phyloP scores from a whole-genome alignment of 129 eudicot genomes.

The Oenanthe sinensis region DNA sequence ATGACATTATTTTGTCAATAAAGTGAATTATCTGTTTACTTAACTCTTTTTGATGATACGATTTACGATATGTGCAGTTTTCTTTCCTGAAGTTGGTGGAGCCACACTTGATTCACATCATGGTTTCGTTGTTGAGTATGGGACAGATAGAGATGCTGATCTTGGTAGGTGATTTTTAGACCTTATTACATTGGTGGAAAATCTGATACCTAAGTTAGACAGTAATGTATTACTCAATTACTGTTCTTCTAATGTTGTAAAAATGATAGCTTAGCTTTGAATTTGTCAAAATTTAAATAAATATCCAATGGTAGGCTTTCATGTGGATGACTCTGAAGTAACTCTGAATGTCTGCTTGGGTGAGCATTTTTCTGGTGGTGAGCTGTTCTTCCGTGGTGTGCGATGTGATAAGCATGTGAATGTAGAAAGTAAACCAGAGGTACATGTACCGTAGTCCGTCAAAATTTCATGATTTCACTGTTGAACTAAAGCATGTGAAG shows the following conservation, averaged over 20 bases:
- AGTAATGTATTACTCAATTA: neutral
- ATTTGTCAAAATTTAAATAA: slow-evolving; percentile 13
- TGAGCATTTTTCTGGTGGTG: slow-evolving; percentile 78
- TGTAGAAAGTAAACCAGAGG: slow-evolving; percentile 79
- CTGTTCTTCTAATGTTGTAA: neutral
- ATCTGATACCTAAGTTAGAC: neutral
- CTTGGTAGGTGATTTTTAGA: slow-evolving; percentile 40
- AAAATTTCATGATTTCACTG: neutral
- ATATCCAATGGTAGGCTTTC: slow-evolving; percentile 52
- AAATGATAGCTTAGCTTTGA: slow-evolving; percentile 2
- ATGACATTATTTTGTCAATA: neutral
- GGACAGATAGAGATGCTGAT: slow-evolving; percentile 75
- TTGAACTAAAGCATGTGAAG: neutral
- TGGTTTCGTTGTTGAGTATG: slow-evolving; percentile 90
- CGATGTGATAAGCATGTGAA: slow-evolving; percentile 85
- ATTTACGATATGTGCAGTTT: slow-evolving; percentile 51
- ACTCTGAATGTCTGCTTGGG: slow-evolving; percentile 90
- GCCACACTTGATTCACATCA: slow-evolving; percentile 80
- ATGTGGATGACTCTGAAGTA: slow-evolving; percentile 83
- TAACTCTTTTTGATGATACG: slow-evolving; percentile 10
- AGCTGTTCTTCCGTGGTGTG: slow-evolving; percentile 81
- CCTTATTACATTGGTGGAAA: neutral
- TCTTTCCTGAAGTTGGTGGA: slow-evolving; percentile 91
- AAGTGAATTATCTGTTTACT: slow-evolving; percentile 9
- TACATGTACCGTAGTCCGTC: slow-evolving; percentile 12